Evolutionary conservation across 345 rosid genomes (phyloP).

Genomic region (Syzygium grande): DNA sequence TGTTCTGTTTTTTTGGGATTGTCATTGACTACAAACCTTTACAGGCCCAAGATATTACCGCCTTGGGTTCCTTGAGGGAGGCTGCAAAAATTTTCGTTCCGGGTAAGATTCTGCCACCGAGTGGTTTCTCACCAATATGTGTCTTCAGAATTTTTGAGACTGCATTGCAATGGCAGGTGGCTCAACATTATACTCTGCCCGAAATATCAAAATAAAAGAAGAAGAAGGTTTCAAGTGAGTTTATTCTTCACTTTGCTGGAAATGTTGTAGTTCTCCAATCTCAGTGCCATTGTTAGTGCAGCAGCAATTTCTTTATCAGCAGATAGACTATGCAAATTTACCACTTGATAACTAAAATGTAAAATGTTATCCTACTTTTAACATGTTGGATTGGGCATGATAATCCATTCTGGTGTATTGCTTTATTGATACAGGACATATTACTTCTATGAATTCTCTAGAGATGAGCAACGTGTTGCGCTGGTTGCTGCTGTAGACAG

Average conservation of each 20-base stretch:
- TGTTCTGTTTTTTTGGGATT: background rate
- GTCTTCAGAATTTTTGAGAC: background rate
- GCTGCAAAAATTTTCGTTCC: conserved; percentile 86
- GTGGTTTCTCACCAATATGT: background rate
- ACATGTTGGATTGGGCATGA: too few relatives aligned
- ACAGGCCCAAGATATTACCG: conserved; percentile 82
- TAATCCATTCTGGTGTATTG: background rate
- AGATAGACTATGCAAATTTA: background rate
- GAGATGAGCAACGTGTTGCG: conserved; percentile 64
- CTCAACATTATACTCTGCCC: conserved; percentile 62
- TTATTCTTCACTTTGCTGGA: background rate
- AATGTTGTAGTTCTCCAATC: background rate
- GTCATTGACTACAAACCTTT: background rate
- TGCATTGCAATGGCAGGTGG: conserved; percentile 48
- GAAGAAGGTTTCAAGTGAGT: conserved; percentile 76
- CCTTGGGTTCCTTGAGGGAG: conserved; percentile 75
- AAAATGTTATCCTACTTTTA: background rate
- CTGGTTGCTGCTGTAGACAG: conserved; percentile 62
- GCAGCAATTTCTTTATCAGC: background rate
- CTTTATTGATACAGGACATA: conserved; percentile 49
- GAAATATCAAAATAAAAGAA: conserved; percentile 85
- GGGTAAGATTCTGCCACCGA: conserved; percentile 22
- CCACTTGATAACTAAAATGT: background rate
- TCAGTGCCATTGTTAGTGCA: background rate
- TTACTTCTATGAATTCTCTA: conserved; percentile 84